Base-by-base conservation (phyloP, 169 alveolate genomes). In the Cryptosporidium tyzzeri region DNA sequence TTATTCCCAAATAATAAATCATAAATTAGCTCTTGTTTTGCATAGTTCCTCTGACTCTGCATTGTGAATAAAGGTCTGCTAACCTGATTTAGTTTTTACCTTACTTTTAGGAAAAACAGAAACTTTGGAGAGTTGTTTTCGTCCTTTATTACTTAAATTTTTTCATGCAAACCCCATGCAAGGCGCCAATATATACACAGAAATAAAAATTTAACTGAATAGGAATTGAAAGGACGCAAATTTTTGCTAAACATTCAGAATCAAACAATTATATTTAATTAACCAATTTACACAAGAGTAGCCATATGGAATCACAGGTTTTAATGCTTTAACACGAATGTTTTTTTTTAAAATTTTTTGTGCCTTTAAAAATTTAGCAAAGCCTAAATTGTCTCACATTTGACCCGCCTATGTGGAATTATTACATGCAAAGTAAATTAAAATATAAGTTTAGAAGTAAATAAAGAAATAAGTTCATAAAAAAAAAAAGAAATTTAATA, bases 11-110 rank as follows among this genome's bases (percentile, higher is more conserved):
- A 80, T 21, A 80, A 21, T 23, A 80, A 45, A 39, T 80, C 80
- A 45, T 80, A 80, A 23, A 80, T 59, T 14, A 80, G 59, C 68
- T 80, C 89, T 44, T 80, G 89, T 44, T 59, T 62, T 14, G 89
- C 89, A 39, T 62, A 80, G 50, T 80, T 80, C 55, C 75, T 61
- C 9, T 18, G 71, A 44, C 18, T 8, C 29, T 71, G 70, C 69
- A 45, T 71, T 1, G 37, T 55, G 14, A 23, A 55, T 26, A 21
- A 14, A 48, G 21, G n/a, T 48, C 21, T 48, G 18, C 35, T 3
- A 26, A 8, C 67, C 35, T 16, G 26, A 55, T 21, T 21, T 16
- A 21, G 35, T 55, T 23, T 55, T 55, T 23, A 55, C 14, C 18
- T 21, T 29, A 14, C 67, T 55, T 26, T 5, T 21, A 55, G 14